phyloP scores from a whole-genome alignment of 306 rosid species.

The Mimosa bimucronata region DNA sequence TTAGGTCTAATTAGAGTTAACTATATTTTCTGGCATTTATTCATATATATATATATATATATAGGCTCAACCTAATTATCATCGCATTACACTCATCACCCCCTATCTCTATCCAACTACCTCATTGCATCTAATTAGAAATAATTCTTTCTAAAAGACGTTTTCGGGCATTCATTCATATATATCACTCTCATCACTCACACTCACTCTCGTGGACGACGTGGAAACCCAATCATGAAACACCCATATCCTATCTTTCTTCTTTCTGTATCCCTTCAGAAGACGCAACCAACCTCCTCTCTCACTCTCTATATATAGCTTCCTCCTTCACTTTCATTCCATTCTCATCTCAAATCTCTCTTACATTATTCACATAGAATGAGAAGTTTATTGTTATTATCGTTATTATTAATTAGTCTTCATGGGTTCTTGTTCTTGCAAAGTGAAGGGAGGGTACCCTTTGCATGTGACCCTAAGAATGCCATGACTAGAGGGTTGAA shows the following conservation, averaged over 20 bases:
- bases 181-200: not conserved
- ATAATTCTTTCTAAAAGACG: no score
- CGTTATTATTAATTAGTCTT: not conserved
- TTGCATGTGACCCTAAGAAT: conserved; percentile 82
- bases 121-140: no score
- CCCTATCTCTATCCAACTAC: not conserved
- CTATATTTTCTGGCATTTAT: no score
- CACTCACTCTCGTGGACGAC: conserved; percentile 35
- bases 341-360: not conserved
- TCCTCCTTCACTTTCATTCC: not conserved
- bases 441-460: conserved; percentile 51
- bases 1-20: no score
- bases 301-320: conserved; percentile 33
- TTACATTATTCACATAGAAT: not conserved
- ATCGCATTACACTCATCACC: no score
- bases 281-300: conserved; percentile 37
- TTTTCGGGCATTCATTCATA: not conserved
- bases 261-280: not conserved
- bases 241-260: not conserved
- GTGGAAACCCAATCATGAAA: conserved; percentile 70
- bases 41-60: no score
- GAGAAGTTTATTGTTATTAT: not conserved
- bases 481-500: conserved; percentile 54
- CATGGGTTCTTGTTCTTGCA: not conserved
- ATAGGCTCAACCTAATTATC: no score